phyloP scores from a whole-genome alignment of 202 grass and related monocot species.

The Cymbopogon flexuosus region DNA sequence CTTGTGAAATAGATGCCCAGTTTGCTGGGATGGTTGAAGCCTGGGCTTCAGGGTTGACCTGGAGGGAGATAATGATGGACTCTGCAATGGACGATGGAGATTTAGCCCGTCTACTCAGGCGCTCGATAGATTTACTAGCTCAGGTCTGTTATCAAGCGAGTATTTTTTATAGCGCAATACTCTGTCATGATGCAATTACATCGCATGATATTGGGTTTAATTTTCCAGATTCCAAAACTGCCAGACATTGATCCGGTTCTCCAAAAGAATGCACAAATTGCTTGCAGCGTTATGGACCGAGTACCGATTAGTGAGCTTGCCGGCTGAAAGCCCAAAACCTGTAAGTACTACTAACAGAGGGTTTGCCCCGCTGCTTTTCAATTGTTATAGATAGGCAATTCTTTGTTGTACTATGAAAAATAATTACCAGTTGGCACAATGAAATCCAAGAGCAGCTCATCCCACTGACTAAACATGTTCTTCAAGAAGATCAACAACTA shows the following conservation, averaged over 20 bases:
- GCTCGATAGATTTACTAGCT: slow-evolving; percentile 86
- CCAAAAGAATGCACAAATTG: slow-evolving; percentile 69
- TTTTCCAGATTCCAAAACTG: slow-evolving; percentile 90
- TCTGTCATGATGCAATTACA: slow-evolving; percentile 17
- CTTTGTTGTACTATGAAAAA: slow-evolving; percentile 32
- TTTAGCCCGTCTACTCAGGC: slow-evolving; percentile 79
- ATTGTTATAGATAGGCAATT: slow-evolving; percentile 42
- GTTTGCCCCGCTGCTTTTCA: neutral
- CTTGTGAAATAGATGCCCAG: slow-evolving; percentile 78
- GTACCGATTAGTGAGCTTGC: slow-evolving; percentile 80
- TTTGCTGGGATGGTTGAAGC: slow-evolving; percentile 99
- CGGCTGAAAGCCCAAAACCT: slow-evolving; percentile 49
- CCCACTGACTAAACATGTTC: neutral
- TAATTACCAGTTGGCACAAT: neutral
- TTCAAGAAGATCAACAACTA: neutral
- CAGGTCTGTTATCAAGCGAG: slow-evolving; percentile 45
- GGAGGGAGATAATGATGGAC: slow-evolving; percentile 98
- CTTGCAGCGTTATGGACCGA: slow-evolving; percentile 80
- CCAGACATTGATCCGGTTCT: slow-evolving; percentile 82
- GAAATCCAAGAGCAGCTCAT: neutral
- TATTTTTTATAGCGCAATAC: neutral
- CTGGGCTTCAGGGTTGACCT: slow-evolving; percentile 89
- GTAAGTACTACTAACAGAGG: slow-evolving; percentile 15
- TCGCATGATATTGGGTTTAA: slow-evolving; percentile 7
- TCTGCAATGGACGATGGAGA: slow-evolving; percentile 97